Percentiles rank a stretch among this genome's conserved stretches.
These are phyloP conservation scores for Aspergillus hancockii DNA, from an alignment of 495 filamentous ascomycete genomes.

Conservation along the genomic window DNA sequence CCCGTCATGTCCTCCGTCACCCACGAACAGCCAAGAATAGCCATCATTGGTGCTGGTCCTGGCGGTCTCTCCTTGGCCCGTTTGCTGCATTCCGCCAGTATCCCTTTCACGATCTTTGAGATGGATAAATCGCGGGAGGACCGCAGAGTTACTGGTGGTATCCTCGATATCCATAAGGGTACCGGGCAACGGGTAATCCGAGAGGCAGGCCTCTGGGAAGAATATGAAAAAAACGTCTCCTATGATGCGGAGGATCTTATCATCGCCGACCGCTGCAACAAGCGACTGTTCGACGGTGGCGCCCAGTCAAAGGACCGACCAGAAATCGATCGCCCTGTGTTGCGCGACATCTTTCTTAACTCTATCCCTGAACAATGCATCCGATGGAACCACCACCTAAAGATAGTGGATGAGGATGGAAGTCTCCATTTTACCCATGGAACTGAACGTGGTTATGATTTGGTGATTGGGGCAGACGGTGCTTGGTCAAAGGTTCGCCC, in stretches of 20 bases:
- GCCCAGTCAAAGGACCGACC: conserved; percentile 36
- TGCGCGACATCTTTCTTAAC: conserved; percentile 43
- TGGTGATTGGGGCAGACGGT: conserved; percentile 64
- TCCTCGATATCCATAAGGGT: conserved; percentile 54
- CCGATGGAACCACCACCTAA: conserved; percentile 48
- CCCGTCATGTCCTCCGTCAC: too few species aligned
- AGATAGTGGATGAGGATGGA: background rate
- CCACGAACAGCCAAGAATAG: too few species aligned
- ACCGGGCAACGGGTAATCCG: conserved; percentile 53
- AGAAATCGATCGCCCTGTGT: conserved; percentile 42
- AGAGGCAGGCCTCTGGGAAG: conserved; percentile 50
- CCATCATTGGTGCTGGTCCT: conserved; percentile 61
- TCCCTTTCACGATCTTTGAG: conserved; percentile 56
- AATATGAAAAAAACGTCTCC: conserved; percentile 40
- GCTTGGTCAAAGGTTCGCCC: conserved; percentile 58
- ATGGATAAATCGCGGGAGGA: conserved; percentile 34
- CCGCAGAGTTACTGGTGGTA: conserved; percentile 35
- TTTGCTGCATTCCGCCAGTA: conserved; percentile 48
- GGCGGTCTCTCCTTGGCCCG: conserved; percentile 58
- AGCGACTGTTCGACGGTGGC: too few species aligned
- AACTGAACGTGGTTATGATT: conserved; percentile 40
- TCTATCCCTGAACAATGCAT: conserved; percentile 39
- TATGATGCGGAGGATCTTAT: conserved; percentile 36
- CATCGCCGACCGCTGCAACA: conserved; percentile 34
- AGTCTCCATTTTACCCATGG: background rate